phyloP scores from a whole-genome alignment of 2,329 filamentous ascomycete species.

The Ilyonectria robusta region DNA sequence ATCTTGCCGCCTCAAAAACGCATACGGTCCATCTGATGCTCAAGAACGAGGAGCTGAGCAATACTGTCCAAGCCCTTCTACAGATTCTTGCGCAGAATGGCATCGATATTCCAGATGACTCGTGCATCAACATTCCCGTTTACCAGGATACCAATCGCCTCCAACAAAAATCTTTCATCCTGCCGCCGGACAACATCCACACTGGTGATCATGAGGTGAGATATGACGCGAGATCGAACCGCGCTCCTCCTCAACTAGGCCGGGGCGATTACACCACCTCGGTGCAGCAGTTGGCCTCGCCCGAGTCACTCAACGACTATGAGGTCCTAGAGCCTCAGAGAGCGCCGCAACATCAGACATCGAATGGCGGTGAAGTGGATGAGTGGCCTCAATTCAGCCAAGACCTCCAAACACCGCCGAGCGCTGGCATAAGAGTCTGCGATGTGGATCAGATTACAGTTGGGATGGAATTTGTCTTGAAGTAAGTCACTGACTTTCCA shows the following conservation, averaged over 20 bases:
- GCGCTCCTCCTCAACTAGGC: neutral
- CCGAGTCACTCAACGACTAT: neutral
- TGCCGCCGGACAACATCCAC: neutral
- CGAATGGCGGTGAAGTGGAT: neutral
- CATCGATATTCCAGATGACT: constrained; percentile 15
- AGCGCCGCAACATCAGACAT: neutral
- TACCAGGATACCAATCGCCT: neutral
- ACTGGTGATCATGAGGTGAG: neutral
- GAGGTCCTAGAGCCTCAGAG: neutral
- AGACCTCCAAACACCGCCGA: neutral
- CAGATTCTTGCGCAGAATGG: neutral
- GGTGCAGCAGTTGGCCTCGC: neutral
- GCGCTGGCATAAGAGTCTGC: neutral
- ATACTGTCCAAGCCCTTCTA: constrained; percentile 1
- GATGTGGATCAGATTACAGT: constrained; percentile 15
- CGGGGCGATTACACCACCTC: neutral
- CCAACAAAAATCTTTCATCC: neutral
- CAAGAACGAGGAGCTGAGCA: constrained; percentile 27
- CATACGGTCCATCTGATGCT: constrained; percentile 22
- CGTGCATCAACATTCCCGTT: neutral
- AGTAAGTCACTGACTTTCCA: constrained; percentile 32
- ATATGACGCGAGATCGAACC: neutral
- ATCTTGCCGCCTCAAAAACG: constrained; percentile 25
- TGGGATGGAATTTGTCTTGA: constrained; percentile 54
- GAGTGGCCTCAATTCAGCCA: neutral